phyloP scores from a whole-genome alignment of 2,329 filamentous ascomycete genomes.

The Mycogone perniciosa region DNA sequence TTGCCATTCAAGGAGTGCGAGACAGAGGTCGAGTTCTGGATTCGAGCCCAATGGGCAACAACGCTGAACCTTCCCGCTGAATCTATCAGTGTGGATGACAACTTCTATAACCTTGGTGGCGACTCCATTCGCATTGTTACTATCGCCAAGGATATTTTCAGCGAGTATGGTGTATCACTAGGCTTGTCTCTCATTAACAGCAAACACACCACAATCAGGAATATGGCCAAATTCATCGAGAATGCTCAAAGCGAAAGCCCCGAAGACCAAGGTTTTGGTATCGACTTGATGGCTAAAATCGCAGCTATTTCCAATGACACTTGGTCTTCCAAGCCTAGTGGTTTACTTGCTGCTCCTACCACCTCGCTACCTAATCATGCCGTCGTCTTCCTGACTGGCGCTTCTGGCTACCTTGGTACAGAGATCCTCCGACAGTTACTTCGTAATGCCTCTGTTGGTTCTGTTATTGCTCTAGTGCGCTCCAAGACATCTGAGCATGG shows the following conservation, averaged over 20 bases:
- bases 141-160: constrained; percentile 11
- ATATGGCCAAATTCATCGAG: constrained; percentile 13
- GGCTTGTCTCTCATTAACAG: constrained; percentile 15
- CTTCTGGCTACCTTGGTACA: constrained; percentile 5
- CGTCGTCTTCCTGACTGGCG: constrained; percentile 7
- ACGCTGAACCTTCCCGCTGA: constrained; percentile 4
- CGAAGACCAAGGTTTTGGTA: background rate
- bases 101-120: constrained; percentile 17
- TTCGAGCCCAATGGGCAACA: constrained; percentile 3
- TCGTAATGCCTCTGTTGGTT: background rate
- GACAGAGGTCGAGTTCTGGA: constrained; percentile 1
- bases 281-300: constrained; percentile 1
- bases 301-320: background rate
- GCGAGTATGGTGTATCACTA: constrained; percentile 11
- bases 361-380: background rate
- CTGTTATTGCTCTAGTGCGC: constrained; percentile 3
- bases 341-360: background rate
- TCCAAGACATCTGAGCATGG: constrained; percentile 3
- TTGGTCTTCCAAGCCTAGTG: background rate
- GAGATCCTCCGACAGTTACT: constrained; percentile 9
- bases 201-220: constrained; percentile 13
- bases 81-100: constrained; percentile 15
- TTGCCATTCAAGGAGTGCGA: background rate
- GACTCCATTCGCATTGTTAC: constrained; percentile 18
- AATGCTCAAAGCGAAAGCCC: background rate